Conservation (phyloP, 2,329 filamentous ascomycete genomes). For the Graphilbum ipis-grandicollis region DNA sequence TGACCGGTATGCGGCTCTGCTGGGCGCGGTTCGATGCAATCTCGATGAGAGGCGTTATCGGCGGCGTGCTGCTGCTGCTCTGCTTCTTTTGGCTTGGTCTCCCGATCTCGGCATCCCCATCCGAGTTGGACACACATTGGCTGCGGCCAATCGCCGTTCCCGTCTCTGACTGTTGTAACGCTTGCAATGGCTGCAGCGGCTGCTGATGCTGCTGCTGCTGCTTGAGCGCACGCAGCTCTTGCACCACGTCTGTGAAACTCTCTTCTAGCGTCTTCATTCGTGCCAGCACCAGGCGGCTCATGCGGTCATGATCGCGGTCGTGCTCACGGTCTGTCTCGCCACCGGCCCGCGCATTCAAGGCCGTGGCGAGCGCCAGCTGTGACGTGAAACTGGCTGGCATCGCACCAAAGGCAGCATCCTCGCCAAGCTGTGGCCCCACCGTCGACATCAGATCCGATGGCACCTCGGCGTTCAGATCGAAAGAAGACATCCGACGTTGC, state of each 20-base stretch:
- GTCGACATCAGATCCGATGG: conserved; percentile 24
- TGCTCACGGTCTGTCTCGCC: conserved; percentile 28
- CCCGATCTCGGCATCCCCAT: background rate
- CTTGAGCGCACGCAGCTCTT: conserved; percentile 54
- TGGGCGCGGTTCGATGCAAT: background rate
- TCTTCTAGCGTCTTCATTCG: conserved; percentile 89
- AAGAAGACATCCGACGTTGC: conserved; percentile 36
- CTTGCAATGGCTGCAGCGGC: too few species aligned
- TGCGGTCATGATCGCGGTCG: conserved; percentile 51
- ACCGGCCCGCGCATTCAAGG: conserved; percentile 22
- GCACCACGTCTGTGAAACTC: conserved; percentile 72
- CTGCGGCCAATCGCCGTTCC: too few species aligned
- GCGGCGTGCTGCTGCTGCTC: background rate
- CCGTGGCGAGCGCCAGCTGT: conserved; percentile 58
- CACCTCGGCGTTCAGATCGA: conserved; percentile 45
- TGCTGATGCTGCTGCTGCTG: conserved; percentile 11
- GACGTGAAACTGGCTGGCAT: conserved; percentile 66
- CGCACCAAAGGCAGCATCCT: conserved; percentile 39
- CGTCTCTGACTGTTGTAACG: too few species aligned
- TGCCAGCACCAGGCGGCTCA: conserved; percentile 67
- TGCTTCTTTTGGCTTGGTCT: background rate
- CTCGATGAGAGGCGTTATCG: background rate
- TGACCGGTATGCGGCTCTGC: background rate
- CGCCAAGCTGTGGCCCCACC: conserved; percentile 21
- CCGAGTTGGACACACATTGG: conserved; percentile 25